Percentiles rank a stretch among this genome's conserved stretches.
Evolutionary conservation across 306 rosid genomes (phyloP).

Genomic region (Trifolium fragiferum): DNA sequence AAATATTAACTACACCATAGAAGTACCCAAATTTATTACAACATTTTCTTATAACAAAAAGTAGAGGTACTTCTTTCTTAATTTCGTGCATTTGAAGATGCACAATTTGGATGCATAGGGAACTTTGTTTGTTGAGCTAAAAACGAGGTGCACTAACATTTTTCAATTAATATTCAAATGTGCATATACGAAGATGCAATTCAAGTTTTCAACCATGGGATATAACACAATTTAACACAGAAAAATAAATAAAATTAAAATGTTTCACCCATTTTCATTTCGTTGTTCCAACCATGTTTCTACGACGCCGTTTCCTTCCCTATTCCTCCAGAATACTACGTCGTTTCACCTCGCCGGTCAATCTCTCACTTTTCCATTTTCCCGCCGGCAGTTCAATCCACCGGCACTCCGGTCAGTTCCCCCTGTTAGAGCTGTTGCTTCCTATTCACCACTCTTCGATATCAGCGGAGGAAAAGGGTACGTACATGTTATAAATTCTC

Average conservation of each 20-base stretch:
- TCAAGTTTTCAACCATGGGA: neutral
- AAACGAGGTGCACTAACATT: no score
- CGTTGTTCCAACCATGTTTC: constrained; percentile 38
- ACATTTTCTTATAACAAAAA: no score
- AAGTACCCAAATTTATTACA: no score
- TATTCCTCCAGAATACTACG: constrained; percentile 31
- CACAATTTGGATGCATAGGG: no score
- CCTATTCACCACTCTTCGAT: constrained; percentile 43
- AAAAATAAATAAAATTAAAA: neutral
- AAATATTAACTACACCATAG: no score
- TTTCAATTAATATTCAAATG: no score
- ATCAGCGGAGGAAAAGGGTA: constrained; percentile 68
- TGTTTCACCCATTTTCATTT: constrained; percentile 48
- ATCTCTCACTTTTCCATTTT: constrained; percentile 38
- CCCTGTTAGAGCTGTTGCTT: constrained; percentile 36
- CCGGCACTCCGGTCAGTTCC: constrained; percentile 49
- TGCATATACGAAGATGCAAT: no score
- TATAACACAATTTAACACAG: neutral
- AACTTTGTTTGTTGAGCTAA: no score
- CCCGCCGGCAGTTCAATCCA: constrained; percentile 38
- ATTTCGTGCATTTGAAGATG: no score
- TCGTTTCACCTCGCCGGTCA: constrained; percentile 36
- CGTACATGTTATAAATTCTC: constrained; percentile 43
- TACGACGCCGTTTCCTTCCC: constrained; percentile 17
- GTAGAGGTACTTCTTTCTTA: no score